Percentiles rank a stretch among this genome's conserved stretches.
These are phyloP conservation scores for Sarcodon sp. DNA, from an alignment of 768 basidiomycete genomes.

Conservation along the genomic window DNA sequence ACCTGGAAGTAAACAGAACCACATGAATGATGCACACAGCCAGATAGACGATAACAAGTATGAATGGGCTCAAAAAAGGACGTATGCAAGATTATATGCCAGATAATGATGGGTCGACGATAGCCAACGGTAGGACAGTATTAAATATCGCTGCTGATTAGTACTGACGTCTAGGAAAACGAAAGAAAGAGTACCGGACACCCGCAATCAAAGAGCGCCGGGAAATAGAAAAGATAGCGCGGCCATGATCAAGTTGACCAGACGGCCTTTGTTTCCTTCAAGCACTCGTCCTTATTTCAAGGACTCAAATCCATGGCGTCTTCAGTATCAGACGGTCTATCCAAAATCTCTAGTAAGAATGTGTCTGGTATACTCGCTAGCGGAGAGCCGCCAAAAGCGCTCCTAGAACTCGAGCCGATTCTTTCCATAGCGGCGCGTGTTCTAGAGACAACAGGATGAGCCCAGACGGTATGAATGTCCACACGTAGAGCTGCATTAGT, in stretches of 20 bases:
- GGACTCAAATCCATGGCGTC: conserved; percentile 14
- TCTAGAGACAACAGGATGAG: conserved; percentile 51
- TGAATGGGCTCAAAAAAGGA: background rate
- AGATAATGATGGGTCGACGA: background rate
- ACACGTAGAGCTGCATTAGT: conserved; percentile 51
- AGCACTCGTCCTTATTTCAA: conserved; percentile 1
- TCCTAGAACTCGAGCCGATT: conserved; percentile 23
- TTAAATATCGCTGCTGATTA: too few species aligned
- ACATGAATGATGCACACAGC: too few species aligned
- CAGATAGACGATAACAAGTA: too few species aligned
- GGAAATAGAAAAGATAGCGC: too few species aligned
- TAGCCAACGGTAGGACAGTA: too few species aligned
- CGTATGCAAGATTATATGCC: background rate
- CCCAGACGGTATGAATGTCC: conserved; percentile 39
- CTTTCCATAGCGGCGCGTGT: conserved; percentile 53
- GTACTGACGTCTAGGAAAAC: too few species aligned
- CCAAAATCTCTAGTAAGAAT: conserved; percentile 56
- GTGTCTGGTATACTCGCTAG: conserved; percentile 44
- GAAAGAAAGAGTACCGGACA: too few species aligned
- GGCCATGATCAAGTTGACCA: too few species aligned
- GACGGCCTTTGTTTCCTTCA: background rate
- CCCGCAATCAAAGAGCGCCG: too few species aligned
- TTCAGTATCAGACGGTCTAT: conserved; percentile 7
- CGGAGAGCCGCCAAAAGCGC: conserved; percentile 46
- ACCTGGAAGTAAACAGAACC: background rate